A percentile compares a stretch with the other conserved stretches of the same genome.
Evolutionary conservation across 139 green algal genomes (phyloP).

Genomic region (Astrephomene gubernaculifera): DNA sequence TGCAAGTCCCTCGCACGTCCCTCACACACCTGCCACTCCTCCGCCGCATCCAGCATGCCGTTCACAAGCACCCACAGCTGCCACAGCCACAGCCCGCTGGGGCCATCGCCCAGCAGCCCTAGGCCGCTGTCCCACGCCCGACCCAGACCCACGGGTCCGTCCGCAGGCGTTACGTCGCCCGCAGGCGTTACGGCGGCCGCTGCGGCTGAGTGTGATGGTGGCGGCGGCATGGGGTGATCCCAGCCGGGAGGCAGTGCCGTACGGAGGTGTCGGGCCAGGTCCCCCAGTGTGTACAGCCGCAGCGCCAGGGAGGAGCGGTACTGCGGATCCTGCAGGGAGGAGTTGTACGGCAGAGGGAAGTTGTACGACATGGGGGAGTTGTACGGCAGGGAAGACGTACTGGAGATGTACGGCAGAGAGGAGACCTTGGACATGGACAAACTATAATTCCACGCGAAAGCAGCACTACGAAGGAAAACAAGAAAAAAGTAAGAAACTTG

Average conservation of each 20-base stretch:
- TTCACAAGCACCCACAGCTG: slow-evolving; percentile 47
- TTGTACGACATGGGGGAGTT: background rate
- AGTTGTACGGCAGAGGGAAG: too few relatives aligned
- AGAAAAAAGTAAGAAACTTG: too few relatives aligned
- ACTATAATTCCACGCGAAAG: too few relatives aligned
- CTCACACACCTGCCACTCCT: slow-evolving; percentile 34
- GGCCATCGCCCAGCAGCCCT: slow-evolving; percentile 19
- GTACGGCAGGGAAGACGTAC: background rate
- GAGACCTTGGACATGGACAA: too few relatives aligned
- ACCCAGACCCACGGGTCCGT: background rate
- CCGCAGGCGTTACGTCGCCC: background rate
- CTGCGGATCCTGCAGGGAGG: slow-evolving; percentile 9
- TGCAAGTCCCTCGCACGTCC: background rate
- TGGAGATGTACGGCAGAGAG: too few relatives aligned
- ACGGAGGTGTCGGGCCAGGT: slow-evolving; percentile 39
- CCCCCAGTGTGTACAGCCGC: slow-evolving; percentile 17
- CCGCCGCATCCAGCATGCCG: slow-evolving; percentile 37
- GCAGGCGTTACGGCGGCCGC: background rate
- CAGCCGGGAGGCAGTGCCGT: slow-evolving; percentile 30
- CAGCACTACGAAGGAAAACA: too few relatives aligned
- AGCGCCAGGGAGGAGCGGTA: slow-evolving; percentile 23
- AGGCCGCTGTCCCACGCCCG: slow-evolving; percentile 46
- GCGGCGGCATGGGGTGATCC: slow-evolving; percentile 26
- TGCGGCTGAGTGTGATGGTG: background rate
- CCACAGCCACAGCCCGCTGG: slow-evolving; percentile 46